Percentiles rank a stretch among this genome's conserved stretches.
Evolutionary conservation across 805 yeast genomes (phyloP).

Genomic region (Candida krabiensis): DNA sequence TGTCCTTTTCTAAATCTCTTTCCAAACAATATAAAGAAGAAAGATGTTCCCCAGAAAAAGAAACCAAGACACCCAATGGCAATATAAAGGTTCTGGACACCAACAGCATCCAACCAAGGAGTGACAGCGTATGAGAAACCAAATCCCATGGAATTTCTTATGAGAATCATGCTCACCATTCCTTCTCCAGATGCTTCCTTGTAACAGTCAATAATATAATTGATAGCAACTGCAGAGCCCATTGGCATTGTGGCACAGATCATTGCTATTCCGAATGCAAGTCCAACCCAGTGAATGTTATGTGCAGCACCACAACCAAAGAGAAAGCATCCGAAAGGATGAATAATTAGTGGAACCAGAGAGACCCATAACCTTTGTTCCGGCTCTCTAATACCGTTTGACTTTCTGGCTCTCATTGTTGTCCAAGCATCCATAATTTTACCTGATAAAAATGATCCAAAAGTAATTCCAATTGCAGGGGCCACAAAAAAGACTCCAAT

Average conservation of each 20-base stretch:
- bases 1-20: conserved; percentile 14
- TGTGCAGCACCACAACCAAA: conserved; percentile 40
- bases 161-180: conserved; percentile 23
- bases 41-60: conserved; percentile 32
- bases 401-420: conserved; percentile 7
- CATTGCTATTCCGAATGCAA: conserved; percentile 33
- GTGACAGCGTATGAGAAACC: conserved; percentile 59
- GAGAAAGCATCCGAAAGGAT: conserved; percentile 41
- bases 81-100: conserved; percentile 48
- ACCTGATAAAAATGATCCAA: conserved; percentile 40
- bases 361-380: conserved; percentile 43
- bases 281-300: conserved; percentile 36
- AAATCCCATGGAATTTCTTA: conserved; percentile 57
- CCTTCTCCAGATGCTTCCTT: conserved; percentile 33
- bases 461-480: conserved; percentile 34
- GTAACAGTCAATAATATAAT: conserved; percentile 31
- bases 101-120: conserved; percentile 52
- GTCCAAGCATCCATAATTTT: conserved; percentile 25
- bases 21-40: conserved; percentile 17
- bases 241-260: conserved; percentile 27
- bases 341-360: conserved; percentile 33
- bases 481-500: conserved; percentile 30
- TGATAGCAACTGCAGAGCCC: conserved; percentile 32
- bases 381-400: conserved; percentile 41
- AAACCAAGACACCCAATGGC: conserved; percentile 52